Base-by-base conservation (phyloP, 2,329 filamentous ascomycete species). In the Ophiostoma sp. region DNA sequence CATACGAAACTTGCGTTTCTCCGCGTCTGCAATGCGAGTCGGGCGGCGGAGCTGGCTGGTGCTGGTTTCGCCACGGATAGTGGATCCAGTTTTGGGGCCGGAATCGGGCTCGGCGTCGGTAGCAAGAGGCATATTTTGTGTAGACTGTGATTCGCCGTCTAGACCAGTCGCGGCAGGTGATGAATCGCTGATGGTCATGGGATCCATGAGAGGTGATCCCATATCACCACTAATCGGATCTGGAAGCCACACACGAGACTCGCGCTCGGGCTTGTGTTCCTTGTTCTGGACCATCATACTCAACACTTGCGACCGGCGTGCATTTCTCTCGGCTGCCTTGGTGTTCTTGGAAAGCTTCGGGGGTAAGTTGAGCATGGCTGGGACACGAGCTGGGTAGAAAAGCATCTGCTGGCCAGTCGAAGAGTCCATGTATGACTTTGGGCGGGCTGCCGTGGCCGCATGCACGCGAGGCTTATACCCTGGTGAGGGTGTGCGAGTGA, bases 311-410 rank as follows among this genome's bases (percentile, higher is more conserved):
- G 92, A 91, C 31, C 90, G 88, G 69, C 92, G 87, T 74, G 89
- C 86, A 70, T 93, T 89, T 70, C 89, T 85, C 5, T 88, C 84
- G 11, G 84, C 80, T 2, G 86, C 81, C 69, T 90, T 86, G 10
- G 90, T 88, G 68, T 88, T 85, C 75, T 89, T 91, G 0, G 94
- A 96, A 68, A 98, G 81, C 75, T 93, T 91, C 64, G 93, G 93
- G 0, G 95, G 95, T 15, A 99, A 82, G 75, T 97, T 98, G 71
- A 99, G 85, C 89, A 96, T 94, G 73, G 91, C 89, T 3, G 95
- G 95, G 2, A 99, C 95, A 0, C 93, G 94, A 3, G 95, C 95
- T 17, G 95, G 95, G 78, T 99, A 99, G 79, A 90, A 98, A 11
- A 97, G 87, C 92, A 98, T 97, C 75, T 89, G 84, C 74, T 94